A percentile compares a stretch with the other conserved stretches of the same genome.
Evolutionary conservation across 176 grass and related monocot species (phyloP).

Genomic region (Eragrostis curvula): DNA sequence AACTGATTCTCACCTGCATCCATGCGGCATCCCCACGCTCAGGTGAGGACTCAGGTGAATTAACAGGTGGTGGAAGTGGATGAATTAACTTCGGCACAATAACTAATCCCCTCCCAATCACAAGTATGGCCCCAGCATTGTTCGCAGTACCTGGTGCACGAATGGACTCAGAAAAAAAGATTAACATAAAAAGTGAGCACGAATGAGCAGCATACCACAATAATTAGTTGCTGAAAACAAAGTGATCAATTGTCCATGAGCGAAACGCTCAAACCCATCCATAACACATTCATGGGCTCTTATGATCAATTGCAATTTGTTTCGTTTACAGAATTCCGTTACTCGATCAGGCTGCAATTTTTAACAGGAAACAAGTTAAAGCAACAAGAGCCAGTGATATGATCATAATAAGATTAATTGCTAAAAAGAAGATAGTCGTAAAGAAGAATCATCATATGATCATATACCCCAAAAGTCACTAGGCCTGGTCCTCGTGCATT

Average conservation of each 20-base stretch:
- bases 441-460: slow-evolving; percentile 17
- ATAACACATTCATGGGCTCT: slow-evolving; percentile 99
- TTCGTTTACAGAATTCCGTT: slow-evolving; percentile 94
- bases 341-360: slow-evolving; percentile 84
- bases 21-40: slow-evolving; percentile 87
- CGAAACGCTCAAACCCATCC: slow-evolving; percentile 99
- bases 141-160: slow-evolving; percentile 83
- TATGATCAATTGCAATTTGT: slow-evolving; percentile 93
- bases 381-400: background rate
- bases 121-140: slow-evolving; percentile 98
- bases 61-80: slow-evolving; percentile 92
- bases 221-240: slow-evolving; percentile 99
- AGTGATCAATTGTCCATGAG: slow-evolving; percentile 92
- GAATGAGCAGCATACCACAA: slow-evolving; percentile 68
- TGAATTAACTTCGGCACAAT: slow-evolving; percentile 95
- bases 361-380: slow-evolving; percentile 37
- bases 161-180: slow-evolving; percentile 28
- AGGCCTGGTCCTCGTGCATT: slow-evolving; percentile 98
- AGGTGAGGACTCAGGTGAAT: slow-evolving; percentile 91
- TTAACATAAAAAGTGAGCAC: slow-evolving; percentile 2
- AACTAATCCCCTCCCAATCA: slow-evolving; percentile 90
- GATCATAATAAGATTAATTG: slow-evolving; percentile 4
- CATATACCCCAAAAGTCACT: slow-evolving; percentile 96
- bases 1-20: slow-evolving; percentile 81
- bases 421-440: slow-evolving; percentile 13